Evolutionary conservation across 78 protist genomes (phyloP).

Genomic region (Cyanophora paradoxa): DNA sequence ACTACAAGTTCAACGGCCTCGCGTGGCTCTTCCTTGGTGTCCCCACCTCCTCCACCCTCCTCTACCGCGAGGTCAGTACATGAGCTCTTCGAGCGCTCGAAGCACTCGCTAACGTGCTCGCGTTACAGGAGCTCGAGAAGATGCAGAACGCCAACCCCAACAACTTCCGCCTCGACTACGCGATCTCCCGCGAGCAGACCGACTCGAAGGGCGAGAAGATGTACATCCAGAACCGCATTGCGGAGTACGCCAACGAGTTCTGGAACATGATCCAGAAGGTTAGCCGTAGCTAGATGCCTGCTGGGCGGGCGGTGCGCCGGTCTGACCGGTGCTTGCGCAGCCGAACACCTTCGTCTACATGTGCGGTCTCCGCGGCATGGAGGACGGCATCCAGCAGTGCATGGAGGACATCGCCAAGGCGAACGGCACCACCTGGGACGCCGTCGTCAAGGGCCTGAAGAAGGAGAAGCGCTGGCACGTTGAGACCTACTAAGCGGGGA

Average conservation of each 20-base stretch:
- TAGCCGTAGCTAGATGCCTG: too few species aligned
- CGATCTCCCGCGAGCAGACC: slow-evolving; percentile 10
- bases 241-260: slow-evolving; percentile 2
- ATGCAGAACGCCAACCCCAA: slow-evolving; percentile 10
- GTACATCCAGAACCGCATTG: slow-evolving; percentile 3
- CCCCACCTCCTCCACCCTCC: slow-evolving; percentile 35
- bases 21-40: slow-evolving; percentile 52
- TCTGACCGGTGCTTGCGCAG: too few species aligned
- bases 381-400: slow-evolving; percentile 3
- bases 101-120: neutral
- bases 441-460: neutral
- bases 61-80: slow-evolving; percentile 21
- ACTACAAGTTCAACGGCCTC: slow-evolving; percentile 11
- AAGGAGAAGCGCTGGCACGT: slow-evolving; percentile 6
- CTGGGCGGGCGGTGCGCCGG: too few species aligned
- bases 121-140: neutral
- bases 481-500: slow-evolving; percentile 6
- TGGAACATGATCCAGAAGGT: neutral
- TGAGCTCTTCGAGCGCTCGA: neutral
- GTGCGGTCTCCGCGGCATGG: slow-evolving; percentile 3
- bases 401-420: neutral
- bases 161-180: slow-evolving; percentile 28
- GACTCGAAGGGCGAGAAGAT: slow-evolving; percentile 4
- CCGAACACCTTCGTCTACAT: neutral
- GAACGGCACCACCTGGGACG: neutral